Conservation (phyloP, 1,284 basidiomycete species). For the Chiua sp. region DNA sequence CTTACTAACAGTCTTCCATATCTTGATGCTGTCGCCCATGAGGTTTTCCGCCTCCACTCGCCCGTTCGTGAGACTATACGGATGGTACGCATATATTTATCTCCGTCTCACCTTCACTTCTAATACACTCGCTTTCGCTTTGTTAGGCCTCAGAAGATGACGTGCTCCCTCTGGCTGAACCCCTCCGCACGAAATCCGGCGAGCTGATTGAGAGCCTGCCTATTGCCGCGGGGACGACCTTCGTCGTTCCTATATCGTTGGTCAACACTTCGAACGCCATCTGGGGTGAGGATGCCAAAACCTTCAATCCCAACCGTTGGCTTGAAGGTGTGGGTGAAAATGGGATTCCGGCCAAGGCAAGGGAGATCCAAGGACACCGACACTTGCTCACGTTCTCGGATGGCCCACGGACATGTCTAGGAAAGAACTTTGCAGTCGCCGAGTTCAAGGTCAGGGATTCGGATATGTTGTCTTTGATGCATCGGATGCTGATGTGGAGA, state of each 20-base stretch:
- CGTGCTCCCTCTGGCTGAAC: slow-evolving; percentile 44
- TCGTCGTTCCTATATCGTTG: slow-evolving; percentile 45
- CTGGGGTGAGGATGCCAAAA: slow-evolving; percentile 23
- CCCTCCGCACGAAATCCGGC: slow-evolving; percentile 41
- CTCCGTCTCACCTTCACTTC: too few species aligned
- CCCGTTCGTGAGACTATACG: not conserved
- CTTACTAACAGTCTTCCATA: slow-evolving; percentile 31
- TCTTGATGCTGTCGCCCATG: slow-evolving; percentile 39
- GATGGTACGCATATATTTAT: slow-evolving; percentile 9
- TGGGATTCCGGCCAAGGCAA: slow-evolving; percentile 27
- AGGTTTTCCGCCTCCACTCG: slow-evolving; percentile 16
- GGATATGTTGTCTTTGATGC: not conserved
- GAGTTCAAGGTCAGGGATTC: slow-evolving; percentile 50
- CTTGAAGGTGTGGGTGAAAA: slow-evolving; percentile 18
- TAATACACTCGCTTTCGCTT: not conserved
- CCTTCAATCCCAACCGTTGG: slow-evolving; percentile 45
- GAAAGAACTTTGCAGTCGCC: slow-evolving; percentile 45
- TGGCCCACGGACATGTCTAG: slow-evolving; percentile 47
- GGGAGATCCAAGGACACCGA: slow-evolving; percentile 45
- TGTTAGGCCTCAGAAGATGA: slow-evolving; percentile 53
- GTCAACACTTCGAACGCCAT: slow-evolving; percentile 49
- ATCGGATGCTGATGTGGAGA: too few species aligned
- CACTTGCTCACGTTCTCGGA: slow-evolving; percentile 48
- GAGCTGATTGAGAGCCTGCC: slow-evolving; percentile 43
- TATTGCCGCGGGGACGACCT: slow-evolving; percentile 48